Conservation (phyloP, 1,284 basidiomycete species). For the Pseudozyma sp. region DNA sequence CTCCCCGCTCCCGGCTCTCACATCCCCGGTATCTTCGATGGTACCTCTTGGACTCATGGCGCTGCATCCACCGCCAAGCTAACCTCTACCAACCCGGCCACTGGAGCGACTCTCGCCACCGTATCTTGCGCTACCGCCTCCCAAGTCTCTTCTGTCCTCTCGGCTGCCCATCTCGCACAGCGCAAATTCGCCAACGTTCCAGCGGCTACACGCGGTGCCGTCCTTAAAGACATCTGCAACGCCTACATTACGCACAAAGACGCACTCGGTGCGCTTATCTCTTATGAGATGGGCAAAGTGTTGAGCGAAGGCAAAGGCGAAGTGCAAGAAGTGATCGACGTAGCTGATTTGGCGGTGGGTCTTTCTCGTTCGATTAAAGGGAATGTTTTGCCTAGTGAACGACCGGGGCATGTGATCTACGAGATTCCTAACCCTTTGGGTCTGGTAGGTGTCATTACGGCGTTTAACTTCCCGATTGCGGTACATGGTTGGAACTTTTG, state of each 20-base stretch:
- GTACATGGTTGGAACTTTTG: slow-evolving; percentile 81
- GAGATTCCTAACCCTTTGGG: slow-evolving; percentile 87
- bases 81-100: slow-evolving; percentile 58
- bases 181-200: slow-evolving; percentile 80
- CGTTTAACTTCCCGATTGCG: slow-evolving; percentile 94
- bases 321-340: slow-evolving; percentile 94
- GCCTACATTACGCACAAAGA: slow-evolving; percentile 83
- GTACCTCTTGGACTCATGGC: slow-evolving; percentile 41
- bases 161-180: slow-evolving; percentile 79
- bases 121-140: slow-evolving; percentile 74
- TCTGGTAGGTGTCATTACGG: slow-evolving; percentile 86
- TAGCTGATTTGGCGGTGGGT: slow-evolving; percentile 84
- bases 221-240: slow-evolving; percentile 86
- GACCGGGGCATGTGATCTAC: slow-evolving; percentile 55
- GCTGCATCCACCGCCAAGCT: slow-evolving; percentile 19
- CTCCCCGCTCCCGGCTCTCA: slow-evolving; percentile 40
- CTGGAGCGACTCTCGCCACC: slow-evolving; percentile 50
- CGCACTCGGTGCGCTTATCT: slow-evolving; percentile 79
- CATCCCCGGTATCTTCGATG: slow-evolving; percentile 58
- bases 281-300: slow-evolving; percentile 90
- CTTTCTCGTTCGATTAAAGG: slow-evolving; percentile 86
- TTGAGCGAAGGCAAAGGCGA: slow-evolving; percentile 90
- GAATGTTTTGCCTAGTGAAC: slow-evolving; percentile 58
- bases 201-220: slow-evolving; percentile 86
- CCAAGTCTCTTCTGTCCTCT: slow-evolving; percentile 77